Conservation (phyloP, 495 filamentous ascomycete species). For the Aspergillus nidulans region DNA sequence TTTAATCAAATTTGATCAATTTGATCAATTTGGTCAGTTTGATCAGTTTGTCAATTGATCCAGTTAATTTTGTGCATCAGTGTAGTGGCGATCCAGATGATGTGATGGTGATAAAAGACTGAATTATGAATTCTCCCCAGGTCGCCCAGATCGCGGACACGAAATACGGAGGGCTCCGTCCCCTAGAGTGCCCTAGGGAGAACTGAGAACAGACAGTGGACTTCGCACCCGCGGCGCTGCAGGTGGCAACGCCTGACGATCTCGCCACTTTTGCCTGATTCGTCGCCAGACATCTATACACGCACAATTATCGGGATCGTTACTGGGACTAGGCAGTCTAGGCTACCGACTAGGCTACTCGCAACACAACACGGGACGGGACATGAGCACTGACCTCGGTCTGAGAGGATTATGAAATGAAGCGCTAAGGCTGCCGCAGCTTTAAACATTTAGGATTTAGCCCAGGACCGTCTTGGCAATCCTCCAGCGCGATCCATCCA, state of each 20-base stretch:
- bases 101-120: not conserved
- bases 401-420: too few relatives aligned
- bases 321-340: too few relatives aligned
- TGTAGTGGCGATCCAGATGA: not conserved
- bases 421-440: not conserved
- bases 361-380: not conserved
- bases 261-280: not conserved
- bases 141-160: too few relatives aligned
- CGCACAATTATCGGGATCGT: not conserved
- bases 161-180: too few relatives aligned
- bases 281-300: not conserved
- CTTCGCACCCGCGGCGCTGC: not conserved
- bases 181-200: not conserved
- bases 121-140: too few relatives aligned
- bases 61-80: too few relatives aligned
- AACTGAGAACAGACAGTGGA: not conserved
- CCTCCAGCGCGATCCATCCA: not conserved
- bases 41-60: too few relatives aligned
- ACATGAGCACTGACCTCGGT: not conserved
- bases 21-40: too few relatives aligned
- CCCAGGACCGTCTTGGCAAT: not conserved
- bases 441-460: not conserved
- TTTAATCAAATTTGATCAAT: too few relatives aligned
- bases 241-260: not conserved
- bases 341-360: too few relatives aligned